phyloP scores from a whole-genome alignment of 208 protist species.

The Leishmania tropica region DNA sequence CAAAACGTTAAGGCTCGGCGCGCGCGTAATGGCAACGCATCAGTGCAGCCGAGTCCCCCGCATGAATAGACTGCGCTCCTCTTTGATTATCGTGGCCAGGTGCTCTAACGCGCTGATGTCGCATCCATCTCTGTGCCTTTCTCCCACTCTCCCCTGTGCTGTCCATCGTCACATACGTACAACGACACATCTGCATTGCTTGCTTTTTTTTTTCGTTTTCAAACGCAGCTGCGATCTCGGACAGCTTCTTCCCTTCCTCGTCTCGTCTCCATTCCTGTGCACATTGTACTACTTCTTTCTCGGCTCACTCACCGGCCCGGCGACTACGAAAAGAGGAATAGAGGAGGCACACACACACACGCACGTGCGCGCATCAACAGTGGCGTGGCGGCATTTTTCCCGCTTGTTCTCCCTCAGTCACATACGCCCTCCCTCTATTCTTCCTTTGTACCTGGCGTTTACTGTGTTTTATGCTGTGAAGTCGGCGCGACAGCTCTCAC shows the following conservation, averaged over 20 bases:
- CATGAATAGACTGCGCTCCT: too few relatives aligned
- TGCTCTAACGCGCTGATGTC: neutral
- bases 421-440: neutral
- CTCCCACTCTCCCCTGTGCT: neutral
- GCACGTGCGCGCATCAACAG: neutral
- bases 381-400: too few relatives aligned
- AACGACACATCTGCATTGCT: neutral
- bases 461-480: neutral
- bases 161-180: neutral
- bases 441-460: neutral
- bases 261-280: neutral
- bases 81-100: neutral
- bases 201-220: neutral
- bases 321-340: neutral
- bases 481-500: neutral
- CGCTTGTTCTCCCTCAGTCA: neutral
- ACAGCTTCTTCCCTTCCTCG: neutral
- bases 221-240: neutral
- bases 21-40: neutral
- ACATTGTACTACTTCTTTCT: neutral
- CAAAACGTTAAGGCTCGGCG: neutral
- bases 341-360: neutral
- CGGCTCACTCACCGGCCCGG: neutral
- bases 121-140: too few relatives aligned
- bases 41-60: neutral